Evolutionary conservation across 352 stramenopile species (phyloP).

Genomic region (Globisporangium radiosum): DNA sequence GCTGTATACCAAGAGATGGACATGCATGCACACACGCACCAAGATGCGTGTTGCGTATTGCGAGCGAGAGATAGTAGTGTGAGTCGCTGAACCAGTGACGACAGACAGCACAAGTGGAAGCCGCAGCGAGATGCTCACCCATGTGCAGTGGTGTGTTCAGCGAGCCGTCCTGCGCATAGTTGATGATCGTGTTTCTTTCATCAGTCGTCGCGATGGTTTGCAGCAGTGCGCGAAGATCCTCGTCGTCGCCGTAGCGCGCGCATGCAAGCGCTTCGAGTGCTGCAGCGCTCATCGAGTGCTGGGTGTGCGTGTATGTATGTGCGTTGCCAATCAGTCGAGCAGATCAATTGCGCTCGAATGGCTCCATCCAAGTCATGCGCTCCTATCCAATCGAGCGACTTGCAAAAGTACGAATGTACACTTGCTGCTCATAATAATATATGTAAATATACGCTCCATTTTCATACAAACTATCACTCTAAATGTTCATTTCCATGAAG

Average conservation of each 20-base stretch:
- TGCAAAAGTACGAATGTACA: no score
- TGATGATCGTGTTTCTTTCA: constrained; percentile 32
- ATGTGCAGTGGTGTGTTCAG: constrained; percentile 83
- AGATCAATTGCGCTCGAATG: background rate
- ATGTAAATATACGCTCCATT: no score
- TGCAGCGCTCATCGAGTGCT: constrained; percentile 14
- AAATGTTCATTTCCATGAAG: no score
- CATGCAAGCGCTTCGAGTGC: constrained; percentile 55
- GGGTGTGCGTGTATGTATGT: background rate
- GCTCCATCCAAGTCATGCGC: background rate
- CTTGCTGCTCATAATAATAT: no score
- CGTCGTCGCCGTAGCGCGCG: constrained; percentile 62
- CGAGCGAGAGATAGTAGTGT: background rate
- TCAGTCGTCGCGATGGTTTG: constrained; percentile 11
- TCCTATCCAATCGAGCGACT: background rate
- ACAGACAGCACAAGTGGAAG: background rate
- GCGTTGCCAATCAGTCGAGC: background rate
- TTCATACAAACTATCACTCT: no score
- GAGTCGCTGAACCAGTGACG: background rate
- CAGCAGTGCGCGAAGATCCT: constrained; percentile 51
- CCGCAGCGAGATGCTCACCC: constrained; percentile 27
- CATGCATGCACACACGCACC: no score
- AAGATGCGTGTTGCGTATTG: background rate
- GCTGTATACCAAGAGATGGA: constrained; percentile 20
- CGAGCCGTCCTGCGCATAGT: constrained; percentile 70